phyloP scores from a whole-genome alignment of 2,329 filamentous ascomycete genomes.

The Xylariaceae sp. region DNA sequence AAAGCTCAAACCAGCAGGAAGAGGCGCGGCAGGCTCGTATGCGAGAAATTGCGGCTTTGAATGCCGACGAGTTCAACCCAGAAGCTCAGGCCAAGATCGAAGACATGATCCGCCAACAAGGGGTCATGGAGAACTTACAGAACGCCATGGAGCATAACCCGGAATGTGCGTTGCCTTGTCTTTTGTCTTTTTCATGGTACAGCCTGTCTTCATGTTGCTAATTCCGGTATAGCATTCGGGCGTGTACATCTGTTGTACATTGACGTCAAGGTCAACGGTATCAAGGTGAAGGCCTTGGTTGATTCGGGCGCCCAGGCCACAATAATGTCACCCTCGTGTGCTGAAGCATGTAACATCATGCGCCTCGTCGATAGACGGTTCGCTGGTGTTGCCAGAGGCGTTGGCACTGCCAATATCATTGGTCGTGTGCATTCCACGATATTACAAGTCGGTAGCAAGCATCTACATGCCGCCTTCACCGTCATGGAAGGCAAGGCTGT shows the following conservation, averaged over 20 bases:
- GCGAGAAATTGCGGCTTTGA: conserved; percentile 78
- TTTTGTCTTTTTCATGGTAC: conserved; percentile 2
- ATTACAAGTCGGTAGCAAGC: conserved; percentile 86
- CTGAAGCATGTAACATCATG: conserved; percentile 92
- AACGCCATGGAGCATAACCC: conserved; percentile 97
- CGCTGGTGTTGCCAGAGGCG: conserved; percentile 85
- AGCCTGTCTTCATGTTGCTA: conserved; percentile 16
- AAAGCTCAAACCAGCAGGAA: conserved; percentile 67
- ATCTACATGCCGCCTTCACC: conserved; percentile 91
- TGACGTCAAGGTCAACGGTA: conserved; percentile 89
- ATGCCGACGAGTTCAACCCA: conserved; percentile 90
- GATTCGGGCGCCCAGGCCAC: conserved; percentile 97
- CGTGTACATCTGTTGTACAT: conserved; percentile 96
- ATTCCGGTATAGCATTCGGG: conserved; percentile 70
- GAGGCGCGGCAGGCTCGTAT: conserved; percentile 74
- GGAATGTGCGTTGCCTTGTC: conserved; percentile 65
- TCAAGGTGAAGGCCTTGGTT: conserved; percentile 91
- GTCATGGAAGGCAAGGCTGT: conserved; percentile 99
- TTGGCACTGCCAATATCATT: conserved; percentile 91
- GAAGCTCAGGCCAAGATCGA: conserved; percentile 91
- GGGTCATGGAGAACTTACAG: conserved; percentile 91
- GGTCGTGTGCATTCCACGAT: conserved; percentile 93
- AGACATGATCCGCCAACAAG: conserved; percentile 93
- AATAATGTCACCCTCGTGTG: conserved; percentile 95
- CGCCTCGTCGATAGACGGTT: conserved; percentile 90